Conservation (phyloP, 768 basidiomycete genomes). For the Sporobolomyces roseus region DNA sequence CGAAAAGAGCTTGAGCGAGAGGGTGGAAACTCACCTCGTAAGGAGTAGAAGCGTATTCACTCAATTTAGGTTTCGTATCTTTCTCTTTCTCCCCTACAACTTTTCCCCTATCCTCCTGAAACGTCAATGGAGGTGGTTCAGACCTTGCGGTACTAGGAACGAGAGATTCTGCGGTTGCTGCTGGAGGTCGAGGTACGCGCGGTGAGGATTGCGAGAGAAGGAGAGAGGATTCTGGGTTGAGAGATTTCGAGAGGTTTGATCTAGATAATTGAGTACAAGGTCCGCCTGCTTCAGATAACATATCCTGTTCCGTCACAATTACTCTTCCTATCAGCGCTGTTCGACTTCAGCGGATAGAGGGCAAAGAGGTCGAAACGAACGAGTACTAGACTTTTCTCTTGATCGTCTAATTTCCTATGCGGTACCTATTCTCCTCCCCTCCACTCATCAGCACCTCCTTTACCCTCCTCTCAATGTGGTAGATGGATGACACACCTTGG, state of each 20-base stretch:
- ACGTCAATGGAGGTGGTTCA: too few species aligned
- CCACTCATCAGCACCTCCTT: background rate
- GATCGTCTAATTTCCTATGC: background rate
- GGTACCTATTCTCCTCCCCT: background rate
- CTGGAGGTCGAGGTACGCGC: too few species aligned
- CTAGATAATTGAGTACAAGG: constrained; percentile 48
- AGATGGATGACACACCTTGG: constrained; percentile 57
- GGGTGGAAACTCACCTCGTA: constrained; percentile 55
- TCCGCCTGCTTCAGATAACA: constrained; percentile 65
- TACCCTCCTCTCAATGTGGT: background rate
- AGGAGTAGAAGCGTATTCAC: constrained; percentile 67
- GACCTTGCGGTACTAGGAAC: too few species aligned
- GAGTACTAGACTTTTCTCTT: constrained; percentile 62
- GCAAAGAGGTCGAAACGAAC: constrained; percentile 48
- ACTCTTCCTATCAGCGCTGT: too few species aligned
- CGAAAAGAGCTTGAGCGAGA: background rate
- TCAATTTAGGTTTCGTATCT: constrained; percentile 67
- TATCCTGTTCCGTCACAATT: too few species aligned
- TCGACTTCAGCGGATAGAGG: too few species aligned
- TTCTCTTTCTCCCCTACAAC: constrained; percentile 44
- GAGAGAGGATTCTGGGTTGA: too few species aligned
- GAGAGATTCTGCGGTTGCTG: too few species aligned
- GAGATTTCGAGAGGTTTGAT: constrained; percentile 55
- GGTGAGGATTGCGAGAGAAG: too few species aligned
- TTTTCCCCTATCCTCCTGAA: too few species aligned